These are phyloP conservation scores for Cokeromyces recurvatus DNA, from an alignment of 371 early-diverging fungal genomes.

Conservation along the genomic window DNA sequence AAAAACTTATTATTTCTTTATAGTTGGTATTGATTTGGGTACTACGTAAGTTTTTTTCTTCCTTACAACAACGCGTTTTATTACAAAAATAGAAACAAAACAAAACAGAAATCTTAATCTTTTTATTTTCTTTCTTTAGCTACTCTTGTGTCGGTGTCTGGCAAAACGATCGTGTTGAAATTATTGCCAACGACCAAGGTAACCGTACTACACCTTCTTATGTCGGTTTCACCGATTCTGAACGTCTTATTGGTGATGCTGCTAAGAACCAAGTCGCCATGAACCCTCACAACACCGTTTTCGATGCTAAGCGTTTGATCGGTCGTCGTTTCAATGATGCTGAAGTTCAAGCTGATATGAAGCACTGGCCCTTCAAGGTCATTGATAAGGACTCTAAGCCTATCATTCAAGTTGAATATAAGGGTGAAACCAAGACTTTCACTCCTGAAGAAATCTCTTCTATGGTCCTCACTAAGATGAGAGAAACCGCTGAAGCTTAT, in stretches of 20 bases:
- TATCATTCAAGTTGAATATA: constrained; percentile 73
- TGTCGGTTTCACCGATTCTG: constrained; percentile 84
- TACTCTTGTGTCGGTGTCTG: constrained; percentile 99
- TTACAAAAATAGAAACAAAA: background rate
- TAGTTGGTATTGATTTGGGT: constrained; percentile 96
- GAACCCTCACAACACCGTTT: constrained; percentile 87
- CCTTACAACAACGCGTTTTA: background rate
- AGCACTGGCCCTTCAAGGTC: constrained; percentile 86
- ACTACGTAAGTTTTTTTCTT: constrained; percentile 99
- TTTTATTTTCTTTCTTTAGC: constrained; percentile 58
- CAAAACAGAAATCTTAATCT: no score
- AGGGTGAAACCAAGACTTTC: constrained; percentile 80
- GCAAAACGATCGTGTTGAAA: constrained; percentile 96
- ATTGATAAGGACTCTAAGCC: constrained; percentile 74
- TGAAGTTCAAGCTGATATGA: constrained; percentile 88
- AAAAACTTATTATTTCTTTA: constrained; percentile 6
- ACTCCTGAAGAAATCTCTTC: constrained; percentile 92
- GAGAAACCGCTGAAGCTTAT: constrained; percentile 86
- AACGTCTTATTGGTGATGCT: constrained; percentile 87
- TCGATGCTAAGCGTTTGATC: constrained; percentile 96
- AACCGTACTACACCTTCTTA: constrained; percentile 92
- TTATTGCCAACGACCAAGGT: constrained; percentile 97
- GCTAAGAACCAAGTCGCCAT: constrained; percentile 86
- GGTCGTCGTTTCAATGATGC: constrained; percentile 90
- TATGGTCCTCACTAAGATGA: constrained; percentile 91